These are phyloP conservation scores for Penicillium maclennaniae DNA, from an alignment of 495 filamentous ascomycete genomes.

Conservation along the genomic window DNA sequence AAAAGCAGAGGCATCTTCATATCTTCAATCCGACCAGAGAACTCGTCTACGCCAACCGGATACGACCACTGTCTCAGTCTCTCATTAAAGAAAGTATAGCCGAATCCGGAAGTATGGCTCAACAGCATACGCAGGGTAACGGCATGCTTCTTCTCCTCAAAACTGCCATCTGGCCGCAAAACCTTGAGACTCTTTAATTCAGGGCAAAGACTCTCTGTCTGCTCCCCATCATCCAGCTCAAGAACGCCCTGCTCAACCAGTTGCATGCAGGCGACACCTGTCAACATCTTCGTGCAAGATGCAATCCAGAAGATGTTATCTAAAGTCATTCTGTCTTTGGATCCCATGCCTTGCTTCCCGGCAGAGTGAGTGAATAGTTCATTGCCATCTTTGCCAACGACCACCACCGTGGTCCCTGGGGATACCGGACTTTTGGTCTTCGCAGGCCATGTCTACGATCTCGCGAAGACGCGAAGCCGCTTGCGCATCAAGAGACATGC, in stretches of 20 bases:
- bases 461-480: slow-evolving; percentile 12
- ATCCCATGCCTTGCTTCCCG: slow-evolving; percentile 7
- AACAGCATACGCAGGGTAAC: slow-evolving; percentile 63
- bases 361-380: too few species aligned
- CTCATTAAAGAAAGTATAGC: slow-evolving; percentile 44
- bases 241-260: slow-evolving; percentile 54
- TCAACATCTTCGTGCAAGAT: slow-evolving; percentile 52
- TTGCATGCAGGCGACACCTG: slow-evolving; percentile 57
- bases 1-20: slow-evolving; percentile 47
- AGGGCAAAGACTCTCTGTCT: slow-evolving; percentile 39
- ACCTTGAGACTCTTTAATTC: too few species aligned
- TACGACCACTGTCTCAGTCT: slow-evolving; percentile 39
- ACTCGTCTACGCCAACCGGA: slow-evolving; percentile 52
- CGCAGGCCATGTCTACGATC: slow-evolving; percentile 49
- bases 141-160: slow-evolving; percentile 41
- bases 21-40: slow-evolving; percentile 42
- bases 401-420: too few species aligned
- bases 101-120: slow-evolving; percentile 47
- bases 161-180: too few species aligned
- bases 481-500: neutral
- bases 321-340: slow-evolving; percentile 42
- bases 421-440: too few species aligned
- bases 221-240: slow-evolving; percentile 46
- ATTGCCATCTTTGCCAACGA: too few species aligned
- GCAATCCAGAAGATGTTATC: slow-evolving; percentile 57